phyloP scores from a whole-genome alignment of 805 yeast species.

The Ogataea pignaliae region DNA sequence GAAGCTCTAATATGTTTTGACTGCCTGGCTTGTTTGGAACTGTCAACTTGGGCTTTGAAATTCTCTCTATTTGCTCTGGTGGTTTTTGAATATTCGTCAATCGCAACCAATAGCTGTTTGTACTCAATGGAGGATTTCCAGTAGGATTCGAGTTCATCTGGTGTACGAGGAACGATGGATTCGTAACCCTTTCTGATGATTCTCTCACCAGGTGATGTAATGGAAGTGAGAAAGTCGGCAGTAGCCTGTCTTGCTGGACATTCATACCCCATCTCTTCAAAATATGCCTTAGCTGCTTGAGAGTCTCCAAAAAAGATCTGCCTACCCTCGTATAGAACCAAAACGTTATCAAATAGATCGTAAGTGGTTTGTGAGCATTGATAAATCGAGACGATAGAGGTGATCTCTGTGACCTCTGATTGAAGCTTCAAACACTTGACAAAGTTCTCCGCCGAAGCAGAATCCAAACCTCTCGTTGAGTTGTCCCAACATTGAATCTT shows the following conservation, averaged over 20 bases:
- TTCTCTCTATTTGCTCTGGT: slow-evolving; percentile 20
- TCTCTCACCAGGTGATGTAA: slow-evolving; percentile 28
- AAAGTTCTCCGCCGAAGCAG: slow-evolving; percentile 61
- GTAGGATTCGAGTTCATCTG: slow-evolving; percentile 34
- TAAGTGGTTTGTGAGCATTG: slow-evolving; percentile 36
- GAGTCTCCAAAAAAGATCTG: slow-evolving; percentile 35
- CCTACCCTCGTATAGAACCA: slow-evolving; percentile 35
- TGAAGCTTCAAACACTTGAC: slow-evolving; percentile 48
- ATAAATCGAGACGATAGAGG: slow-evolving; percentile 43
- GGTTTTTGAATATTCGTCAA: slow-evolving; percentile 27
- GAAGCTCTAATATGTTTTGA: slow-evolving; percentile 39
- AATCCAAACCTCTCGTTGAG: slow-evolving; percentile 61
- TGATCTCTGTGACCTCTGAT: slow-evolving; percentile 39
- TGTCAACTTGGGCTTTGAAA: slow-evolving; percentile 11
- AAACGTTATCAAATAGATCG: slow-evolving; percentile 35
- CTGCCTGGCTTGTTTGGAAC: slow-evolving; percentile 39
- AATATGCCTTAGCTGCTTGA: slow-evolving; percentile 30
- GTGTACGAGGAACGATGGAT: slow-evolving; percentile 32
- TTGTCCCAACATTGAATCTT: slow-evolving; percentile 54
- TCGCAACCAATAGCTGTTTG: slow-evolving; percentile 26
- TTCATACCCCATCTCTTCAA: slow-evolving; percentile 34
- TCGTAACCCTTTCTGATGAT: slow-evolving; percentile 29
- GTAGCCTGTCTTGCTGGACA: slow-evolving; percentile 40
- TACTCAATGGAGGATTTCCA: slow-evolving; percentile 34
- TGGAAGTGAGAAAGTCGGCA: slow-evolving; percentile 38